Conservation (phyloP, 2,329 filamentous ascomycete species). For the Alternaria arborescens region DNA sequence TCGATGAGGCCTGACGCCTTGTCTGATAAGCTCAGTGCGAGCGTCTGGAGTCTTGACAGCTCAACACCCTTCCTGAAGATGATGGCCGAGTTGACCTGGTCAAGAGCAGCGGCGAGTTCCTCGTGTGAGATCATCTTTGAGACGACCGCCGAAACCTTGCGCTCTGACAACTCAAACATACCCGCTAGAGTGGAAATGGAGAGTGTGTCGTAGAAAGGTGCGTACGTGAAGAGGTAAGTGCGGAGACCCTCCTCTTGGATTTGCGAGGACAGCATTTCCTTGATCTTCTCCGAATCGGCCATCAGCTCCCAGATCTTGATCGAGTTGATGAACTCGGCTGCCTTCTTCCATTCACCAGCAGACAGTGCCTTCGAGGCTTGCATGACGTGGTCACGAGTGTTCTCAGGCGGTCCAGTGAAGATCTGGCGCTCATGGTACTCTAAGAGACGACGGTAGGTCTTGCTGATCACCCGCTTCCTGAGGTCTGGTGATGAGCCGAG, state of each 20-base stretch:
- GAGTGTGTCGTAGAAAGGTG: slow-evolving; percentile 98
- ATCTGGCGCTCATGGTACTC: slow-evolving; percentile 99
- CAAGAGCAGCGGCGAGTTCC: slow-evolving; percentile 92
- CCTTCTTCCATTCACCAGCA: slow-evolving; percentile 98
- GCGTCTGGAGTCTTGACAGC: slow-evolving; percentile 91
- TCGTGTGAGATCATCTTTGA: slow-evolving; percentile 99
- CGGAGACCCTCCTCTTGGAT: slow-evolving; percentile 98
- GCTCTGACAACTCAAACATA: slow-evolving; percentile 94
- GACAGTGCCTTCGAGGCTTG: slow-evolving; percentile 97
- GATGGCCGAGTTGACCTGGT: slow-evolving; percentile 96
- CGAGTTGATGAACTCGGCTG: slow-evolving; percentile 88
- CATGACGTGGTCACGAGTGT: slow-evolving; percentile 99
- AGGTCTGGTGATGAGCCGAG: slow-evolving; percentile 96
- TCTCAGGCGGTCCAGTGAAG: slow-evolving; percentile 97
- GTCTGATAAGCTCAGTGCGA: slow-evolving; percentile 92
- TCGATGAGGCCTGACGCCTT: slow-evolving; percentile 97
- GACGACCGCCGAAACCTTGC: slow-evolving; percentile 93
- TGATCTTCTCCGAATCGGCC: slow-evolving; percentile 90
- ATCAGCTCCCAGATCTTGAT: slow-evolving; percentile 99
- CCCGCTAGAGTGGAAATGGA: slow-evolving; percentile 81
- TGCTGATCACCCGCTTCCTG: slow-evolving; percentile 97
- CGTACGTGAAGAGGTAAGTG: slow-evolving; percentile 99
- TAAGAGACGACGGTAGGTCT: slow-evolving; percentile 98
- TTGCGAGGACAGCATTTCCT: slow-evolving; percentile 95
- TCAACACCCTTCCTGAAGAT: slow-evolving; percentile 99